Evolutionary conservation across 1,284 basidiomycete species (phyloP).

Genomic region (Apiotrichum siamense): DNA sequence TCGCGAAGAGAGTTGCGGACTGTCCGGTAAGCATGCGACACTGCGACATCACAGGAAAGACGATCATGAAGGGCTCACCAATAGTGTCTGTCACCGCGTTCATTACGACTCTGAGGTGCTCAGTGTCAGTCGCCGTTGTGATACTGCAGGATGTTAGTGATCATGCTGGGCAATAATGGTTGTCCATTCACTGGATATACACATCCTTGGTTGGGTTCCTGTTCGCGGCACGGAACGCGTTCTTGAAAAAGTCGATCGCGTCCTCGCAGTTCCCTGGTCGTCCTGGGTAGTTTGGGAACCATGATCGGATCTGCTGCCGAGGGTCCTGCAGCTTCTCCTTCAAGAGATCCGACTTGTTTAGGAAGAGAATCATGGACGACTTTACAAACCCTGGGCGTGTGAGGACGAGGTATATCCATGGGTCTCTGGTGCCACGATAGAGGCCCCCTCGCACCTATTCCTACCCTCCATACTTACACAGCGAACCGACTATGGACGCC

Average conservation of each 20-base stretch:
- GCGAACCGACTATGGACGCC: slow-evolving; percentile 87
- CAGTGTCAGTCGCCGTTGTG: slow-evolving; percentile 90
- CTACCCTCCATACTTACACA: slow-evolving; percentile 34
- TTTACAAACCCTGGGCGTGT: slow-evolving; percentile 68
- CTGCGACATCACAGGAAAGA: too few species aligned
- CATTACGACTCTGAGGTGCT: slow-evolving; percentile 87
- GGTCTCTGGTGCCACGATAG: too few species aligned
- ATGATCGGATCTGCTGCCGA: slow-evolving; percentile 72
- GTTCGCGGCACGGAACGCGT: slow-evolving; percentile 72
- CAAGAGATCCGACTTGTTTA: slow-evolving; percentile 88
- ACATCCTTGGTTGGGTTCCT: slow-evolving; percentile 83
- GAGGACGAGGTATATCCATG: too few species aligned
- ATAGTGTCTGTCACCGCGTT: slow-evolving; percentile 56
- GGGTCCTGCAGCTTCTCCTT: slow-evolving; percentile 63
- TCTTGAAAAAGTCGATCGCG: slow-evolving; percentile 72
- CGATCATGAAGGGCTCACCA: slow-evolving; percentile 9
- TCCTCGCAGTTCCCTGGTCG: slow-evolving; percentile 48
- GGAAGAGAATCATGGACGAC: slow-evolving; percentile 85
- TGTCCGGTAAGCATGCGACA: not conserved
- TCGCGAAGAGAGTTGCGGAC: slow-evolving; percentile 19
- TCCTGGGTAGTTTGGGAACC: slow-evolving; percentile 69
- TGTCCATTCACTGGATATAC: slow-evolving; percentile 70
- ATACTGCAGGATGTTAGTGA: slow-evolving; percentile 52
- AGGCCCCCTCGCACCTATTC: too few species aligned
- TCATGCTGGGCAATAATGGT: slow-evolving; percentile 5